phyloP scores from a whole-genome alignment of 805 yeast species.

The Wickerhamiella sorbophila region DNA sequence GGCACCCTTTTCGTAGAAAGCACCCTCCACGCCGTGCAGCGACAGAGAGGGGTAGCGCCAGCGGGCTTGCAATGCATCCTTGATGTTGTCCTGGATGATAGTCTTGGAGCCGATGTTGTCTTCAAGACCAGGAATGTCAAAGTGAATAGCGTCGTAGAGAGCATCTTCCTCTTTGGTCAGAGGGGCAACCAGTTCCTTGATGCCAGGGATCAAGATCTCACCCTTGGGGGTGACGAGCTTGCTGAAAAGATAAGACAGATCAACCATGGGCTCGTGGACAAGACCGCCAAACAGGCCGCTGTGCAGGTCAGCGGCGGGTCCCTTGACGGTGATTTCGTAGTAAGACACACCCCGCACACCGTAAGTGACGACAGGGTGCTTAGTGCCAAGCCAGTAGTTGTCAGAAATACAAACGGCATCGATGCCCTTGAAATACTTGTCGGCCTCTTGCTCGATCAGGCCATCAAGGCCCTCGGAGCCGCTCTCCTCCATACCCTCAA shows the following conservation, averaged over 20 bases:
- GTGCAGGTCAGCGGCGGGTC: constrained; percentile 96
- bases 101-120: constrained; percentile 82
- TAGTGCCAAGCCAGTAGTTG: constrained; percentile 97
- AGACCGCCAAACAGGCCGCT: constrained; percentile 97
- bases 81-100: constrained; percentile 58
- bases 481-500: constrained; percentile 98
- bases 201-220: constrained; percentile 73
- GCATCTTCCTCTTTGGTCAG: constrained; percentile 65
- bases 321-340: constrained; percentile 66
- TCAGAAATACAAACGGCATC: constrained; percentile 94
- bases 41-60: constrained; percentile 98
- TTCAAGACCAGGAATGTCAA: constrained; percentile 68
- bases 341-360: constrained; percentile 96
- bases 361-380: constrained; percentile 91
- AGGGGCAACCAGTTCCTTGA: constrained; percentile 90
- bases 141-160: constrained; percentile 76
- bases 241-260: constrained; percentile 63
- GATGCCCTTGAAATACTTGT: constrained; percentile 66
- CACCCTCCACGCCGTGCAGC: constrained; percentile 95
- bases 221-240: constrained; percentile 72
- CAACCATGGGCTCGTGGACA: constrained; percentile 95
- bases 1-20: constrained; percentile 88
- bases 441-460: constrained; percentile 66
- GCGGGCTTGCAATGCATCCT: constrained; percentile 87
- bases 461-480: constrained; percentile 88